Percentiles rank a stretch among this genome's conserved stretches.
phyloP scores from a whole-genome alignment of 306 rosid species.

The Hippophae rhamnoides region DNA sequence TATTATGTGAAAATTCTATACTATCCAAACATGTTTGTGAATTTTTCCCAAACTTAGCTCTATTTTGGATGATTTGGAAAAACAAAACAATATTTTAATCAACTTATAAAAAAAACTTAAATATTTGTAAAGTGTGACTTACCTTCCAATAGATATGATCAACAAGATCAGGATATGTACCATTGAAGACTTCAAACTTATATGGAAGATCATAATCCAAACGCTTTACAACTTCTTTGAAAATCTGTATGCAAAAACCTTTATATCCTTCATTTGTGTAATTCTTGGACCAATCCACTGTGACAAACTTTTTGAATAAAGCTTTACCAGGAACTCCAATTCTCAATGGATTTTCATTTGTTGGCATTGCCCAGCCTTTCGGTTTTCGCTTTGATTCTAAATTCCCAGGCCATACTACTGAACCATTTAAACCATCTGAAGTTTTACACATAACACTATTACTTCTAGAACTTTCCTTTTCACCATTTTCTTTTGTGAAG shows the following conservation, averaged over 20 bases:
- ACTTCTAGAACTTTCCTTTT: not conserved
- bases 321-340: slow-evolving; percentile 69
- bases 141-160: slow-evolving; percentile 48
- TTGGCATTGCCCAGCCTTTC: slow-evolving; percentile 60
- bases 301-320: slow-evolving; percentile 48
- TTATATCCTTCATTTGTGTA: slow-evolving; percentile 9
- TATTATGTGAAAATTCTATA: no score
- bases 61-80: not conserved
- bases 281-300: slow-evolving; percentile 23
- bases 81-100: not conserved
- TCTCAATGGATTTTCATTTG: slow-evolving; percentile 30
- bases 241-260: slow-evolving; percentile 57
- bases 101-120: not conserved
- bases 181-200: slow-evolving; percentile 24
- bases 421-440: slow-evolving; percentile 16
- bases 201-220: slow-evolving; percentile 42
- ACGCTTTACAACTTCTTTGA: slow-evolving; percentile 9
- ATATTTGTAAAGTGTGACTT: not conserved
- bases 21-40: no score
- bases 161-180: slow-evolving; percentile 34
- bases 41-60: no score
- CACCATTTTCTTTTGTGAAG: not conserved
- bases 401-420: slow-evolving; percentile 63
- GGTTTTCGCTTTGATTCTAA: slow-evolving; percentile 13
- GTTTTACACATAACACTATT: slow-evolving; percentile 6